phyloP scores from a whole-genome alignment of 768 basidiomycete species.

The Saitozyma podzolica region DNA sequence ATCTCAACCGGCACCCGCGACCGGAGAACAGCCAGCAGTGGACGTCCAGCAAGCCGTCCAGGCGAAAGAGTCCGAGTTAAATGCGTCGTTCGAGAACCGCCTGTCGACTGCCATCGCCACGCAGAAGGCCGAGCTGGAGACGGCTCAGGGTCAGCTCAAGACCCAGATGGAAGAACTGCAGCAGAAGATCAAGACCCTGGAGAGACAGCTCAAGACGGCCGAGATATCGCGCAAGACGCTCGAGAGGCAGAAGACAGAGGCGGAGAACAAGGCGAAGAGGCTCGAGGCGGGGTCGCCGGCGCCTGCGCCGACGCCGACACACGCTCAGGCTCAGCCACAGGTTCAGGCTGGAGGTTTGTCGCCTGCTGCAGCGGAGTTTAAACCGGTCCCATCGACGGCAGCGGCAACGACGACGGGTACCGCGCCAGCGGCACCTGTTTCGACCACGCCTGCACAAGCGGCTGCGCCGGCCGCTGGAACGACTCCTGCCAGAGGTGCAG shows the following conservation, averaged over 20 bases:
- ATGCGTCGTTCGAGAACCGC: constrained; percentile 20
- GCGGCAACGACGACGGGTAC: constrained; percentile 9
- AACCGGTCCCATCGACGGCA: constrained; percentile 15
- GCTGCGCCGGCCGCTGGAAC: constrained; percentile 2
- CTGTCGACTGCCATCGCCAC: constrained; percentile 21
- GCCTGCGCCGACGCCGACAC: constrained; percentile 6
- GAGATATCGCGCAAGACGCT: constrained; percentile 43
- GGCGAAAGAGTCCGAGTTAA: constrained; percentile 28
- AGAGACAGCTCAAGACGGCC: constrained; percentile 38
- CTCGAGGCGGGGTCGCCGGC: constrained; percentile 23
- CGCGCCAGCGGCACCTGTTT: constrained; percentile 9
- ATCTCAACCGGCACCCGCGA: constrained; percentile 3
- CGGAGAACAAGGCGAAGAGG: constrained; percentile 32
- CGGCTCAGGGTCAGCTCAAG: constrained; percentile 18
- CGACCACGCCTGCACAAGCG: not conserved
- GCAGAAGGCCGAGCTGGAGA: constrained; percentile 15
- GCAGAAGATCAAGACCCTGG: constrained; percentile 35
- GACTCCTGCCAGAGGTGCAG: constrained; percentile 8
- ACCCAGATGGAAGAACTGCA: constrained; percentile 29
- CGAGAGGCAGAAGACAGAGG: constrained; percentile 39
- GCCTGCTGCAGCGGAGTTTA: constrained; percentile 18
- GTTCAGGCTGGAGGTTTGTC: constrained; percentile 7
- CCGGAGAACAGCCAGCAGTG: constrained; percentile 4
- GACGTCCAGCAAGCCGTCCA: constrained; percentile 9
- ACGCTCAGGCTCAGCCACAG: not conserved